Percentiles rank a stretch among this genome's conserved stretches.
Evolutionary conservation across 306 rosid genomes (phyloP).

Genomic region (Hippophae rhamnoides): DNA sequence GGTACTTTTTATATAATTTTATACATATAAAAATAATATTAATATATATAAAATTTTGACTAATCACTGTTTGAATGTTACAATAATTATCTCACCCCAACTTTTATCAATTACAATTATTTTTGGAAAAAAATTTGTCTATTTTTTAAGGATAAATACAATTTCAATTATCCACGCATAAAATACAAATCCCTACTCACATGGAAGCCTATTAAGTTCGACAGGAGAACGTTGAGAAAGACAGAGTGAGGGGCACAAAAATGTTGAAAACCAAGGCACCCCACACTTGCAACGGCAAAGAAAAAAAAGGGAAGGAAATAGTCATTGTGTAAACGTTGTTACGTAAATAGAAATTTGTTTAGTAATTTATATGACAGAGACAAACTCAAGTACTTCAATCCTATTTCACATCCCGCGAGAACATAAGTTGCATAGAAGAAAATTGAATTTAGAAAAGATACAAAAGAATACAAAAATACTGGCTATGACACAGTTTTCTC

Average conservation of each 20-base stretch:
- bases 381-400: constrained; percentile 15
- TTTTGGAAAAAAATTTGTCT: too few species aligned
- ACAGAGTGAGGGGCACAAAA: background rate
- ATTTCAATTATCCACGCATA: too few species aligned
- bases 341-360: background rate
- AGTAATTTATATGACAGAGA: constrained; percentile 4
- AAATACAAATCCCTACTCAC: too few species aligned
- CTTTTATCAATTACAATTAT: too few species aligned
- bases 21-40: too few species aligned
- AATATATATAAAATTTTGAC: too few species aligned
- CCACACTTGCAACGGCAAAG: too few species aligned
- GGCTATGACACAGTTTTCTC: constrained; percentile 17
- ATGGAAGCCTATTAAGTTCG: too few species aligned
- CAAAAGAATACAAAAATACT: constrained; percentile 23
- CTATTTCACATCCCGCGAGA: constrained; percentile 12
- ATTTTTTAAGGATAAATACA: too few species aligned
- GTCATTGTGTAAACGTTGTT: background rate
- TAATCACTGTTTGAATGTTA: too few species aligned
- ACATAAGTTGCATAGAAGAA: constrained; percentile 10
- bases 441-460: background rate
- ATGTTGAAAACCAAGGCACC: background rate
- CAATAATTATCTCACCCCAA: too few species aligned
- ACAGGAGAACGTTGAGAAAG: background rate
- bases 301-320: background rate
- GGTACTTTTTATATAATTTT: too few species aligned